Evolutionary conservation across 2,329 filamentous ascomycete species (phyloP).

Genomic region (Clonostachys sp.): DNA sequence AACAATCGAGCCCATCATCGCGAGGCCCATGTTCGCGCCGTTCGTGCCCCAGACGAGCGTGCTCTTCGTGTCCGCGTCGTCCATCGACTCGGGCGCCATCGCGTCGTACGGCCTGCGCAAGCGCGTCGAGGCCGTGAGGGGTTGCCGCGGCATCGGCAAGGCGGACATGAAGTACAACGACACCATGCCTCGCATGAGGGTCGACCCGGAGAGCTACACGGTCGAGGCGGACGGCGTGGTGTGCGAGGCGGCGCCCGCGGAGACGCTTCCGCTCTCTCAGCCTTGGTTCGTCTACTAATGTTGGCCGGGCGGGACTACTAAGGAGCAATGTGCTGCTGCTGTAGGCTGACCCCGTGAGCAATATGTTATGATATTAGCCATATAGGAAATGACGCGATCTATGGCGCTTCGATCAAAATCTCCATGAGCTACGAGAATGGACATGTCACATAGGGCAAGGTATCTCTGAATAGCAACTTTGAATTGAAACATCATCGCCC

Average conservation of each 20-base stretch:
- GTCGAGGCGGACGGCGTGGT: slow-evolving; percentile 80
- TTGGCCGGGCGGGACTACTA: not conserved
- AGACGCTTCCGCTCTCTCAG: slow-evolving; percentile 71
- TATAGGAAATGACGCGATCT: too few relatives aligned
- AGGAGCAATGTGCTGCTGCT: too few relatives aligned
- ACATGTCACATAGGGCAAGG: too few relatives aligned
- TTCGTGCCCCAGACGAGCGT: slow-evolving; percentile 69
- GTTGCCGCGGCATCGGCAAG: slow-evolving; percentile 73
- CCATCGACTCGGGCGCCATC: slow-evolving; percentile 62
- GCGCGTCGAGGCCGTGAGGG: slow-evolving; percentile 73
- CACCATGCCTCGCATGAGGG: slow-evolving; percentile 77
- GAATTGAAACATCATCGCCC: too few relatives aligned
- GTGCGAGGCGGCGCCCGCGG: slow-evolving; percentile 69
- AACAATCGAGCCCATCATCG: slow-evolving; percentile 78
- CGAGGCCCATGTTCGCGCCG: slow-evolving; percentile 81
- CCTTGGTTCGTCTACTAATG: slow-evolving; percentile 68
- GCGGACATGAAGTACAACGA: slow-evolving; percentile 89
- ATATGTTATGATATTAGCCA: too few relatives aligned
- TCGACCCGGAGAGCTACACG: slow-evolving; percentile 85
- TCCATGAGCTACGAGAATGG: too few relatives aligned
- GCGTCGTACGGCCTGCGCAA: slow-evolving; percentile 73
- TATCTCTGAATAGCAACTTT: too few relatives aligned
- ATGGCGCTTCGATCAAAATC: too few relatives aligned
- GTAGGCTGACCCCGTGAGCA: too few relatives aligned
- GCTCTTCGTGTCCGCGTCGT: slow-evolving; percentile 76